Evolutionary conservation across 345 rosid genomes (phyloP).

Genomic region (Melaleuca quinquenervia): DNA sequence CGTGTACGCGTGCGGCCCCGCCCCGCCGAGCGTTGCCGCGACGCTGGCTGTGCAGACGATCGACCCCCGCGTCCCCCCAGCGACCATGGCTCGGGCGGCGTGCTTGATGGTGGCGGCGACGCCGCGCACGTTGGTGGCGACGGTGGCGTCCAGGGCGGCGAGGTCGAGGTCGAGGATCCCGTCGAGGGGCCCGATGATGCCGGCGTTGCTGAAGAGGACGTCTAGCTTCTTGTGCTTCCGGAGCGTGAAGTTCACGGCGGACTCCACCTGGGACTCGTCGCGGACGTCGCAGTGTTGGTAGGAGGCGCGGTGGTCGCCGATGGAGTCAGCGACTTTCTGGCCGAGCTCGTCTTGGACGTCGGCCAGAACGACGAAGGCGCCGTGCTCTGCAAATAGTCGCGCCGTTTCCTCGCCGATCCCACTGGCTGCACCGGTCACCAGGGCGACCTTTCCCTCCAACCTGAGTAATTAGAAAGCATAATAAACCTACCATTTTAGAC

Average conservation of each 20-base stretch:
- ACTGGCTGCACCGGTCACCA: constrained; percentile 84
- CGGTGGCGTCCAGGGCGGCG: constrained; percentile 33
- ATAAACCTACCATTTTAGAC: neutral
- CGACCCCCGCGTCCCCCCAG: constrained; percentile 50
- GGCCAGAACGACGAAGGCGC: constrained; percentile 55
- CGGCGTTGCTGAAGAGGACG: constrained; percentile 77
- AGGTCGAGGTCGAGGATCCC: constrained; percentile 59
- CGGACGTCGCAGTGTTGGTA: constrained; percentile 71
- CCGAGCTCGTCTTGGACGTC: constrained; percentile 78
- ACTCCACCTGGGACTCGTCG: constrained; percentile 66
- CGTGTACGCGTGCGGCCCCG: constrained; percentile 71
- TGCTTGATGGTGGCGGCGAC: constrained; percentile 72
- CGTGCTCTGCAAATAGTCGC: constrained; percentile 47
- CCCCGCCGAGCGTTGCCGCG: constrained; percentile 43
- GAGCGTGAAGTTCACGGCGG: constrained; percentile 39
- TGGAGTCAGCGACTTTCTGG: constrained; percentile 20
- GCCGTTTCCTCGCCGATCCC: constrained; percentile 84
- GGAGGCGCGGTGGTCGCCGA: constrained; percentile 31
- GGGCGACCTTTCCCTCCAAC: constrained; percentile 76
- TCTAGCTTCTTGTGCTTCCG: constrained; percentile 52
- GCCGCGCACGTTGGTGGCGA: constrained; percentile 69
- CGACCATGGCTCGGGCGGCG: constrained; percentile 76
- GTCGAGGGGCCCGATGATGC: constrained; percentile 45
- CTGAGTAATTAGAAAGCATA: constrained; percentile 11
- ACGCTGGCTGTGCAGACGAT: constrained; percentile 74